Base-by-base conservation (phyloP, 2,329 filamentous ascomycete genomes). In the Ambrosiella beaveri region DNA sequence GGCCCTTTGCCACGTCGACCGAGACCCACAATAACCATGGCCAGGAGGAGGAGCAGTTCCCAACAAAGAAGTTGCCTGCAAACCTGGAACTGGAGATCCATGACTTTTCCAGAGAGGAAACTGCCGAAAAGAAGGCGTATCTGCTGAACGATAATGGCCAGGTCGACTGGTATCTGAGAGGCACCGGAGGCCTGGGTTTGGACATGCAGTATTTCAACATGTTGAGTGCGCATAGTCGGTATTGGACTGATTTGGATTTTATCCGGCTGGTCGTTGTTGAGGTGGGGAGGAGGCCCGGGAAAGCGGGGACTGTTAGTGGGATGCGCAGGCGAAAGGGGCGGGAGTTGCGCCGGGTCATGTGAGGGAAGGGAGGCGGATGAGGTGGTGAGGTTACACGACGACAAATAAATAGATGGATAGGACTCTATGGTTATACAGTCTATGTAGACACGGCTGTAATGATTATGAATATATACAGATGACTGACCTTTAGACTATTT, bases 131-230 rank as follows among this genome's bases (percentile, higher is more conserved):
- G 67, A 84, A 91, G 64, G 89, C 90, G 63, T 84, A 82, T 61
- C 69, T 95, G 7, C 78, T 98, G 3, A 98, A 98, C 64, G 93
- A 98, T 65, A 97, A 97, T 63, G 91, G 90, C 0, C 93, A 98
- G 70, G 84, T 98, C 45, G 93, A 98, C 68, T 98, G 82, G 70
- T 94, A 85, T 65, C 73, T 98, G 54, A 82, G 82, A 54, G 89
- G 88, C 7, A 86, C 88, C 0, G 85, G 87, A 1, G 93, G 93
- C 0, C 73, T 98, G 1, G 93, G 93, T 0, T 73, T 98, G 40
- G 93, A 95, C 69, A 89, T 96, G 27, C 90, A 97, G 70, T 98
- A 98, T 67, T 71, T 97, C 40, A 96, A 95, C 64, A 98, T 98
- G 93, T 72, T 98, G 57, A 87, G 88, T 59, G 93, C 93, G 7